Conservation (phyloP, 176 grass and related monocot species). For the Eragrostis curvula region DNA sequence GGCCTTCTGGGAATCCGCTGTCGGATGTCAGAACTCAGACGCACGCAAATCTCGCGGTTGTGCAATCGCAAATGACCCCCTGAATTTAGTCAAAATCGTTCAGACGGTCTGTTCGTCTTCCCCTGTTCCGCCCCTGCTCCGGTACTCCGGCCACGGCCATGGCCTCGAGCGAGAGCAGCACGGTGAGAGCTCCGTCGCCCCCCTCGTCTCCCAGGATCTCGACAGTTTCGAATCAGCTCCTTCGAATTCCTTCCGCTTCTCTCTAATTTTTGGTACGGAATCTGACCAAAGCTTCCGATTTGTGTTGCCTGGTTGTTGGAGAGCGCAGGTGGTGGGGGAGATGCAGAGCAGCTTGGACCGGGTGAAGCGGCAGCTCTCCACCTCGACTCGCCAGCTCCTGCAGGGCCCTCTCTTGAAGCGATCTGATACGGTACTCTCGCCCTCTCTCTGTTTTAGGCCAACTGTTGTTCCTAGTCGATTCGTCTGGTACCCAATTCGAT, state of each 20-base stretch:
- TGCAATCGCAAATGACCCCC: background rate
- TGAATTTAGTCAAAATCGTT: background rate
- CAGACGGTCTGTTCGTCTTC: background rate
- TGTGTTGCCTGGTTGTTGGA: conserved; percentile 20
- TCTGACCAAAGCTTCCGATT: conserved; percentile 15
- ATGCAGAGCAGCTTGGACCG: conserved; percentile 87
- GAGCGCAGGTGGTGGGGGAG: conserved; percentile 57
- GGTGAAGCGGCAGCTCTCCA: conserved; percentile 81
- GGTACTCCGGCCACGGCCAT: conserved; percentile 24
- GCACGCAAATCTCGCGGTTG: background rate
- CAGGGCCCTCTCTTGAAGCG: conserved; percentile 91
- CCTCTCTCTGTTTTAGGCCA: background rate
- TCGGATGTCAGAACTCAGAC: background rate
- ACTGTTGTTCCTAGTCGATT: background rate
- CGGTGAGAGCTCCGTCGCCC: conserved; percentile 49
- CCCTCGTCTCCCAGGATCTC: background rate
- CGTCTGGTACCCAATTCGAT: background rate
- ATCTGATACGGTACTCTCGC: conserved; percentile 70
- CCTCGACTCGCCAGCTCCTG: conserved; percentile 70
- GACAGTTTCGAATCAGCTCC: too few species aligned
- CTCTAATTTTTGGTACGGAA: background rate
- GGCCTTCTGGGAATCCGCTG: background rate
- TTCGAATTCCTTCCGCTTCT: conserved; percentile 13
- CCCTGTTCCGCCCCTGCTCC: conserved; percentile 12
- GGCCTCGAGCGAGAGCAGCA: conserved; percentile 57